These are phyloP conservation scores for Exophiala mesophila DNA, from an alignment of 2,329 filamentous ascomycete species.

Conservation along the genomic window DNA sequence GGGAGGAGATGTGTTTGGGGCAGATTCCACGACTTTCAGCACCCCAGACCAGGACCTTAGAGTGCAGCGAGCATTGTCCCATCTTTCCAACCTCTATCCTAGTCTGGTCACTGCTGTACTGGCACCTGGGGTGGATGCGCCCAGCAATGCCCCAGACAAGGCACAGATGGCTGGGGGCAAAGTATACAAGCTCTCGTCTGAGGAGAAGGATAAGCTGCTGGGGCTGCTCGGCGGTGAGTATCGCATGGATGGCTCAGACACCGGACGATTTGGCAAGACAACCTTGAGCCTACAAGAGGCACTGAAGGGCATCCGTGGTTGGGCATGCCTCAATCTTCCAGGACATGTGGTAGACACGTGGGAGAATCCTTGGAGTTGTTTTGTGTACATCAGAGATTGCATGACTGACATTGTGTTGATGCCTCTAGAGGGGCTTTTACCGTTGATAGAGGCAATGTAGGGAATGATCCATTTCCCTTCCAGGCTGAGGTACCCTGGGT, in stretches of 20 bases:
- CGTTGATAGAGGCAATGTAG: slow-evolving; percentile 22
- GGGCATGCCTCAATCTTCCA: slow-evolving; percentile 23
- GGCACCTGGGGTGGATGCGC: slow-evolving; percentile 25
- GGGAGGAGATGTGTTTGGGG: slow-evolving; percentile 26
- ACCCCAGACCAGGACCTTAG: slow-evolving; percentile 25
- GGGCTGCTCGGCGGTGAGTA: slow-evolving; percentile 21
- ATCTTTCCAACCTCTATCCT: slow-evolving; percentile 8
- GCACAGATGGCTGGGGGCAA: slow-evolving; percentile 17
- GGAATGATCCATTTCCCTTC: too few relatives aligned
- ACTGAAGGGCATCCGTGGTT: slow-evolving; percentile 19
- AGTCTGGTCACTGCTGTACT: slow-evolving; percentile 24
- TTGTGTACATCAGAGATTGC: slow-evolving; percentile 24
- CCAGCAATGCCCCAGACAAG: slow-evolving; percentile 18
- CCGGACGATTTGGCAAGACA: slow-evolving; percentile 25
- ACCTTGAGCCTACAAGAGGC: slow-evolving; percentile 22
- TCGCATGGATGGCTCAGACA: slow-evolving; percentile 24
- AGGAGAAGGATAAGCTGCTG: slow-evolving; percentile 21
- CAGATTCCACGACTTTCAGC: slow-evolving; percentile 9
- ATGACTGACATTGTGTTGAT: slow-evolving; percentile 26
- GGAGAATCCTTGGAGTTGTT: slow-evolving; percentile 27
- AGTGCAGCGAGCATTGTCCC: slow-evolving; percentile 17
- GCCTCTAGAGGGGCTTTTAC: slow-evolving; percentile 18
- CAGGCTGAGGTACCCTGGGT: too few relatives aligned
- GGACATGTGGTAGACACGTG: slow-evolving; percentile 24
- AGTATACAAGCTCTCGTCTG: slow-evolving; percentile 16